These are phyloP conservation scores for Pythium rishiriense DNA, from an alignment of 352 stramenopile genomes.

Conservation along the genomic window DNA sequence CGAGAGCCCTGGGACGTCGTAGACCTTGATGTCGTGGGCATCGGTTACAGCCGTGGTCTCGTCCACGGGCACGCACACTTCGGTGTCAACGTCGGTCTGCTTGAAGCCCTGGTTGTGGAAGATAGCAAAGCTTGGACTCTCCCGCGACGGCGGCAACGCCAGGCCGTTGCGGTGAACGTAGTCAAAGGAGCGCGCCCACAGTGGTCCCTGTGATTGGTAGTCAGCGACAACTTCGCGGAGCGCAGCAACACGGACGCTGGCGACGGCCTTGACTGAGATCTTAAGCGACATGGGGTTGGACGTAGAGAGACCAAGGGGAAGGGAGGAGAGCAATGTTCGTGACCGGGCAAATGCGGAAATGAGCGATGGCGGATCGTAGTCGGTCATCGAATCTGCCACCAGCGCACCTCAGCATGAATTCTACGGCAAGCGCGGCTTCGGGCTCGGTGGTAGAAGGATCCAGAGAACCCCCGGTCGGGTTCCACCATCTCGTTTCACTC, in stretches of 20 bases:
- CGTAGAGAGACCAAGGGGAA: too few species aligned
- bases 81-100: slow-evolving; percentile 47
- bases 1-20: slow-evolving; percentile 22
- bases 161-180: slow-evolving; percentile 31
- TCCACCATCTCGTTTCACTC: too few species aligned
- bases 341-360: too few species aligned
- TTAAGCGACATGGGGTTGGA: neutral
- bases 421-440: too few species aligned
- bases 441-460: too few species aligned
- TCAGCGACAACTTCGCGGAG: slow-evolving; percentile 41
- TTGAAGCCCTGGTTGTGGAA: slow-evolving; percentile 42
- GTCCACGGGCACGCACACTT: slow-evolving; percentile 49
- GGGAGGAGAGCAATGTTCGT: too few species aligned
- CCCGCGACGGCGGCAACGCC: neutral
- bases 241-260: slow-evolving; percentile 33
- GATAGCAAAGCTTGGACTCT: slow-evolving; percentile 38
- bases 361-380: too few species aligned
- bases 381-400: too few species aligned
- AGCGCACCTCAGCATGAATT: too few species aligned
- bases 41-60: slow-evolving; percentile 19
- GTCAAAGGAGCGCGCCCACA: slow-evolving; percentile 36
- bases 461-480: too few species aligned
- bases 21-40: slow-evolving; percentile 29
- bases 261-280: slow-evolving; percentile 32
- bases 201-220: slow-evolving; percentile 44